Conservation (phyloP, 2,329 filamentous ascomycete species). For the Ophiostoma australiae region DNA sequence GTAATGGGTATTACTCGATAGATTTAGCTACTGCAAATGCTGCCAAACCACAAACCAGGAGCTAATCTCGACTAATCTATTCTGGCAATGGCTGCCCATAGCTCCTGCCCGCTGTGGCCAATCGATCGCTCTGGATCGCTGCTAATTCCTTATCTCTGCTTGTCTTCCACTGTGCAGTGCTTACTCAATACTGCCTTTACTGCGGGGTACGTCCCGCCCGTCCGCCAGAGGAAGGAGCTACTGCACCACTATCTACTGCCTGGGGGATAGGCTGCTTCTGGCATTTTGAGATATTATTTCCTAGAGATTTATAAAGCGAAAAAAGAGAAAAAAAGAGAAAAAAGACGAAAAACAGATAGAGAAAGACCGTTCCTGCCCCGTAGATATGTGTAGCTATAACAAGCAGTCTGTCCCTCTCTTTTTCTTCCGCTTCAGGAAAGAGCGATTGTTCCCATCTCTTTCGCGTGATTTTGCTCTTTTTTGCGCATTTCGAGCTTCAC, state of each 20-base stretch:
- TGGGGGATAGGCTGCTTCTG: not conserved
- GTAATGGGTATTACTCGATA: not conserved
- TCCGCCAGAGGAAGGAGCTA: conserved; percentile 14
- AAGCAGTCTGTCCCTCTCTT: not conserved
- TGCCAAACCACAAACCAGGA: conserved; percentile 7
- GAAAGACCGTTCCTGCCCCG: not conserved
- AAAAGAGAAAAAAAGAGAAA: not conserved
- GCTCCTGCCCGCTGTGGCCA: conserved; percentile 1
- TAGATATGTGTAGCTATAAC: not conserved
- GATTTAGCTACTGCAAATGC: not conserved
- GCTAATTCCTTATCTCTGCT: conserved; percentile 6
- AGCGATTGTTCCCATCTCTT: not conserved
- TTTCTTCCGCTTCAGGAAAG: not conserved
- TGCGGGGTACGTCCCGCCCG: conserved; percentile 17
- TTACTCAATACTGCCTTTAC: not conserved
- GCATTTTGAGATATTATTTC: not conserved
- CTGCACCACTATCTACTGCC: not conserved
- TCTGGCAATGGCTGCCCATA: conserved; percentile 1
- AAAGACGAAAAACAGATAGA: conserved; percentile 1
- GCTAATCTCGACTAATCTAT: conserved; percentile 8
- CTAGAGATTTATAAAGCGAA: not conserved
- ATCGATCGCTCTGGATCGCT: conserved; percentile 10
- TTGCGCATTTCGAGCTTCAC: conserved; percentile 5
- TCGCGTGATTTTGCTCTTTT: conserved; percentile 2
- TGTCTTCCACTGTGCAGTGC: not conserved